Evolutionary conservation across 2,329 filamentous ascomycete species (phyloP), one percentile per base, ranked within the genome.

Genomic region (Huntiella moniliformis): DNA sequence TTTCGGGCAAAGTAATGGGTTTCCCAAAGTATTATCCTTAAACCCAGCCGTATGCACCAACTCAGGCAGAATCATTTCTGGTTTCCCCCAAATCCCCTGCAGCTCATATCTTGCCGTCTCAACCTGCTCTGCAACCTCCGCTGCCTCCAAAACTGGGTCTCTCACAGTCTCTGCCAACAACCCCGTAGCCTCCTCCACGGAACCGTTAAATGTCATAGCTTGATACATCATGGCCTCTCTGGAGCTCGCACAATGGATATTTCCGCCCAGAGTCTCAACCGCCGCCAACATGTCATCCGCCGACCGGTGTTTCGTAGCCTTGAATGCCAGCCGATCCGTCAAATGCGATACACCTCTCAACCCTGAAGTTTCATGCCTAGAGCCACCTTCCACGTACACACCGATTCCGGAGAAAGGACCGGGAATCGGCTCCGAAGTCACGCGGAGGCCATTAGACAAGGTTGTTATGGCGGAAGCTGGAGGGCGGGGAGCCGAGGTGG

Each of bases 141-240:
- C 76, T 18, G 92, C 81, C 6, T 84, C 92, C 53, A 96, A 80
- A 46, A 71, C 62, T 4, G 91, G 85, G 53, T 92, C 74, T 49
- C 85, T 80, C 51, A 98, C 92, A 31, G 91, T 96, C 61, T 98
- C 91, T 49, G 91, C 88, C 36, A 98, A 73, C 13, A 98, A 65
- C 28, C 71, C 84, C 17, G 93, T 74, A 10, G 88, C 85, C 6
- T 76, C 76, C 5, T 83, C 79, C 6, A 98, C 86, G 13, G 85
- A 80, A 18, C 79, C 80, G 67, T 98, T 98, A 73, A 98, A 98
- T 28, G 87, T 95, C 18, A 91, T 91, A 1, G 86, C 84, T 63
- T 98, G 91, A 67, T 98, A 98, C 91, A 98, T 98, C 64, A 98
- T 74, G 47, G 85, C 85, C 63, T 98, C 91, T 53, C 91, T 73